Percentiles rank a stretch among this genome's conserved stretches.
Evolutionary conservation across 2,329 filamentous ascomycete species (phyloP).

Genomic region (Colletotrichum sp.): DNA sequence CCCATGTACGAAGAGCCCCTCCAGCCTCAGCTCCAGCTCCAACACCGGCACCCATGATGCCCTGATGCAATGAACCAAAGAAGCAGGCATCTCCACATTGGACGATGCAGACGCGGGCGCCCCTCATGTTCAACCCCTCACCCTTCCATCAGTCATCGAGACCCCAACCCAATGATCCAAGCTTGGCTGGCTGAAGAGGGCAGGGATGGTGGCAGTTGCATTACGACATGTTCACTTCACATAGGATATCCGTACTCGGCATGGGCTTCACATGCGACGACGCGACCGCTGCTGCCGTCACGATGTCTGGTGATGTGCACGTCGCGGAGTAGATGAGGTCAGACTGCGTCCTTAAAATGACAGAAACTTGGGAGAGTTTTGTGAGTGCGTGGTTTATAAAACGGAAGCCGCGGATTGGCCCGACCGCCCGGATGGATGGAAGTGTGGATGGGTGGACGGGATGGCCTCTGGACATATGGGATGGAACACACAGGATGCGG

Average conservation of each 20-base stretch:
- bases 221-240: constrained; percentile 9
- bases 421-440: constrained; percentile 15
- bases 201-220: not conserved
- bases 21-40: not conserved
- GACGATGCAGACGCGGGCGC: constrained; percentile 1
- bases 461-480: constrained; percentile 1
- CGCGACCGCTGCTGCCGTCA: not conserved
- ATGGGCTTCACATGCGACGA: constrained; percentile 11
- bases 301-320: constrained; percentile 11
- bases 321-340: constrained; percentile 2
- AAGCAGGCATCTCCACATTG: not conserved
- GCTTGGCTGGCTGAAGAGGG: constrained; percentile 1
- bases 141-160: not conserved
- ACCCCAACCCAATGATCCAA: constrained; percentile 9
- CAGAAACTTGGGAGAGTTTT: not conserved
- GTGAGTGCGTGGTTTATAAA: not conserved
- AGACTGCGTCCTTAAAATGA: constrained; percentile 10
- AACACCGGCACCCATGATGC: not conserved
- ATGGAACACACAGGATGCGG: not conserved
- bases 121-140: constrained; percentile 11
- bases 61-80: not conserved
- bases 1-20: not conserved
- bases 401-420: not conserved
- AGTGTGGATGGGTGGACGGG: not conserved
- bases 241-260: not conserved